phyloP scores from a whole-genome alignment of 2,329 filamentous ascomycete species.

The Arthrobotrys megalospora region DNA sequence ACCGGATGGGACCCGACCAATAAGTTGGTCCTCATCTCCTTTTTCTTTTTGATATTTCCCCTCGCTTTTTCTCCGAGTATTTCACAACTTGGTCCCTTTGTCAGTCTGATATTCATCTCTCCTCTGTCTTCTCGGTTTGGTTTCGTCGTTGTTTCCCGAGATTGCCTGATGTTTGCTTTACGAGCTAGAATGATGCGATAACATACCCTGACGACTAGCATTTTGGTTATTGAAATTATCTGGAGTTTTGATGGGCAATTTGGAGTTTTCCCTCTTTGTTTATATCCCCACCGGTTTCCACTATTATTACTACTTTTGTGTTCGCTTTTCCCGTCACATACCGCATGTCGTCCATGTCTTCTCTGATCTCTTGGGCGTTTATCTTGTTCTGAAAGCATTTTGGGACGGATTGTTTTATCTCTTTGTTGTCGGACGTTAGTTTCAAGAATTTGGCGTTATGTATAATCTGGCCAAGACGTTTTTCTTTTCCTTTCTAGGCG shows the following conservation, averaged over 20 bases:
- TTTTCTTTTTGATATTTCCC: neutral
- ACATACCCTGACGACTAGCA: conserved; percentile 60
- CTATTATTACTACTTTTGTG: neutral
- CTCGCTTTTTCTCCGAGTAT: conserved; percentile 9
- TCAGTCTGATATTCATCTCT: neutral
- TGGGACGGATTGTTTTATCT: conserved; percentile 6
- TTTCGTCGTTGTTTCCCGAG: conserved; percentile 2
- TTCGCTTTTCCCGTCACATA: conserved; percentile 24
- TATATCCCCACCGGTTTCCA: neutral
- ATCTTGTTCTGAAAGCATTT: conserved; percentile 31
- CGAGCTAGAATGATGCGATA: conserved; percentile 38
- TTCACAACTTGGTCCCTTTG: neutral
- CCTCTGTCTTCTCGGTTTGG: neutral
- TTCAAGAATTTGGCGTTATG: conserved; percentile 41
- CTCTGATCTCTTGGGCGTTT: conserved; percentile 31
- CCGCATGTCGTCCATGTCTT: neutral
- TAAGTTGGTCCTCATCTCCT: neutral
- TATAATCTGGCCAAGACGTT: conserved; percentile 23
- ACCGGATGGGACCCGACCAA: neutral
- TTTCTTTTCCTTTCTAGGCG: neutral
- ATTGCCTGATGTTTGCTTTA: conserved; percentile 29
- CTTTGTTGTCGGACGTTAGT: neutral
- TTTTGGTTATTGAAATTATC: conserved; percentile 41
- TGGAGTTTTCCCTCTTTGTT: conserved; percentile 15
- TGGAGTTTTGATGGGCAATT: conserved; percentile 24